Evolutionary conservation across 495 filamentous ascomycete genomes (phyloP).

Genomic region (Mycothermus thermophilus): DNA sequence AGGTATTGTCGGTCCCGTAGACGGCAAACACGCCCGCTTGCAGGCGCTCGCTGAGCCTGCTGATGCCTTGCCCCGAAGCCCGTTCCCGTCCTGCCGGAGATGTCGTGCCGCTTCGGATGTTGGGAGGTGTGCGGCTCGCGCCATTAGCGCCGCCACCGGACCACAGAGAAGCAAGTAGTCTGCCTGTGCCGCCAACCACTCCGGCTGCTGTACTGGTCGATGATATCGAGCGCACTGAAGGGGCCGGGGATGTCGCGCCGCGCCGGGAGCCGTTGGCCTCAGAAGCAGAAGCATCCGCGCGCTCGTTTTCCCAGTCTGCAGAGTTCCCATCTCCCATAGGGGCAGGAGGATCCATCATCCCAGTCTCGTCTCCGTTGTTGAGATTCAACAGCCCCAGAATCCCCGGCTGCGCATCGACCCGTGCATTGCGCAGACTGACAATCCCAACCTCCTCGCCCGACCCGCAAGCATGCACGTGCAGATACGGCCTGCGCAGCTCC

Average conservation of each 20-base stretch:
- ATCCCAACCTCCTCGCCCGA: constrained; percentile 83
- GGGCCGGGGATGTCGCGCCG: background rate
- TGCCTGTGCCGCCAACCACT: background rate
- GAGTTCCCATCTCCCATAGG: background rate
- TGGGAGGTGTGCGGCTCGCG: too few species aligned
- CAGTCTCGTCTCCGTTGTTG: constrained; percentile 5
- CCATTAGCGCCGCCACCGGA: constrained; percentile 1
- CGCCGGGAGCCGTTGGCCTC: background rate
- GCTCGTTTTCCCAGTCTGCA: background rate
- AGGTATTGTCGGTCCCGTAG: constrained; percentile 85
- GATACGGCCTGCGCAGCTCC: constrained; percentile 81
- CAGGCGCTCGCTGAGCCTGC: constrained; percentile 37
- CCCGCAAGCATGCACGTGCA: constrained; percentile 71
- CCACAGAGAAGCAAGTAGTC: constrained; percentile 7
- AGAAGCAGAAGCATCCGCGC: background rate
- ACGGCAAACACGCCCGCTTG: constrained; percentile 75
- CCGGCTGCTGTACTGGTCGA: too few species aligned
- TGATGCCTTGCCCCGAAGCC: constrained; percentile 12
- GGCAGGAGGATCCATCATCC: background rate
- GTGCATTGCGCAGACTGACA: constrained; percentile 69
- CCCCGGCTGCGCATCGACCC: constrained; percentile 79
- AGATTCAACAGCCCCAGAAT: constrained; percentile 60
- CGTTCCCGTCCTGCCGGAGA: background rate
- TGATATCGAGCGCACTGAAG: too few species aligned
- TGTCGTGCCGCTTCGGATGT: background rate